These are phyloP conservation scores for Monoraphidium neglectum DNA, from an alignment of 139 green algal species.

Conservation along the genomic window DNA sequence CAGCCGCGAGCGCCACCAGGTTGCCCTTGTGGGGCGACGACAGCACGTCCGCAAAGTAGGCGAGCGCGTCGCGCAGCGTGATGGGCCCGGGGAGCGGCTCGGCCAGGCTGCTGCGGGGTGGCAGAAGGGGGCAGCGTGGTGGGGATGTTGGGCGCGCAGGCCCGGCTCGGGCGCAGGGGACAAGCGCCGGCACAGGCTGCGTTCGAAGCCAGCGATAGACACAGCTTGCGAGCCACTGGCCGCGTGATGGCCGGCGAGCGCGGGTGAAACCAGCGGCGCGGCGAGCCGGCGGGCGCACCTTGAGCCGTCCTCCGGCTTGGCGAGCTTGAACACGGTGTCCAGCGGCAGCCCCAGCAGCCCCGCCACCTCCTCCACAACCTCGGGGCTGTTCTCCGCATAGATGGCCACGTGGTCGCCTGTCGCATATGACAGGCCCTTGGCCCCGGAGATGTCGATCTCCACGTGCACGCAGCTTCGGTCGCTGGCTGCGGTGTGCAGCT, in stretches of 20 bases:
- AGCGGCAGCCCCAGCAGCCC: conserved; percentile 59
- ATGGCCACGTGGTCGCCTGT: conserved; percentile 93
- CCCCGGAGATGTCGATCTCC: conserved; percentile 80
- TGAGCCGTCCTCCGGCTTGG: neutral
- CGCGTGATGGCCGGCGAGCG: no score
- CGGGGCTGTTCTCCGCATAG: conserved; percentile 73
- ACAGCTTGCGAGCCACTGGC: no score
- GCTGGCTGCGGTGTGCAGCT: conserved; percentile 82
- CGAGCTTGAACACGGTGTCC: conserved; percentile 60
- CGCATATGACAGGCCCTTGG: conserved; percentile 28
- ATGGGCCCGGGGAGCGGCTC: conserved; percentile 68
- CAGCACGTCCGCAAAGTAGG: conserved; percentile 83
- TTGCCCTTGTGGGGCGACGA: conserved; percentile 71
- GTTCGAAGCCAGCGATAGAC: no score
- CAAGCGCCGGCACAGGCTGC: no score
- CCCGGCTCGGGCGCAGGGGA: no score
- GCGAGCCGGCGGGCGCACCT: neutral
- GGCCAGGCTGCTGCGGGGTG: conserved; percentile 19
- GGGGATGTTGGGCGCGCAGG: no score
- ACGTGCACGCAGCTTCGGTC: conserved; percentile 93
- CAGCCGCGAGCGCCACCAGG: conserved; percentile 74
- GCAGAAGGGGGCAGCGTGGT: neutral
- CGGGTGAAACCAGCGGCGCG: no score
- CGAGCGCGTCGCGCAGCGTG: conserved; percentile 68
- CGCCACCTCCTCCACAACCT: conserved; percentile 70